These are phyloP conservation scores for Cyclanthera cordifolia DNA, from an alignment of 306 rosid genomes.

Conservation along the genomic window DNA sequence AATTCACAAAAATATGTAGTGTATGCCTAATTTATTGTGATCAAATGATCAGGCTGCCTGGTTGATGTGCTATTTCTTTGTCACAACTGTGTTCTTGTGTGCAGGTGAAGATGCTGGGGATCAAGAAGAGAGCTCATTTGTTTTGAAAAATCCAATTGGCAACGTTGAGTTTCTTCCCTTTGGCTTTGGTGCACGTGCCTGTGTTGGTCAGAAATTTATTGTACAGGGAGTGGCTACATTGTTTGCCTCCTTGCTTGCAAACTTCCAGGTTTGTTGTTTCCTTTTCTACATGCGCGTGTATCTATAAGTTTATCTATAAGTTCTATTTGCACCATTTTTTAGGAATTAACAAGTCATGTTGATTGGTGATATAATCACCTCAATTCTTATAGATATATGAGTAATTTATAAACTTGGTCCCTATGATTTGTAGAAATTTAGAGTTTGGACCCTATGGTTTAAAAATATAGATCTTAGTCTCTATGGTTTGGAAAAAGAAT, in stretches of 20 bases:
- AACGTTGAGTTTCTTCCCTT: constrained; percentile 66
- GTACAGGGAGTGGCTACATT: constrained; percentile 46
- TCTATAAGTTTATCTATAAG: no score
- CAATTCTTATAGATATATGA: not conserved
- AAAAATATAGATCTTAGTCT: no score
- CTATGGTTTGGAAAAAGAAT: no score
- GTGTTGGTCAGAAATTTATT: constrained; percentile 62
- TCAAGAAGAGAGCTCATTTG: constrained; percentile 22
- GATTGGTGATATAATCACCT: not conserved
- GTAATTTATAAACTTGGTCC: no score
- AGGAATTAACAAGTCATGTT: not conserved
- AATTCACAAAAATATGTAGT: not conserved
- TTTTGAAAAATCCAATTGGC: constrained; percentile 47
- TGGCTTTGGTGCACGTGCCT: constrained; percentile 64
- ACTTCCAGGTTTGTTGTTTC: constrained; percentile 45
- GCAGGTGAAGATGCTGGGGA: constrained; percentile 23
- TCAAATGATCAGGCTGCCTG: not conserved
- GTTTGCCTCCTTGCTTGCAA: constrained; percentile 44
- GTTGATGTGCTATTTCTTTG: not conserved
- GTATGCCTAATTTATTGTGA: not conserved
- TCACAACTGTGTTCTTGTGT: constrained; percentile 18
- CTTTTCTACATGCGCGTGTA: not conserved
- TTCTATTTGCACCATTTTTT: not conserved
- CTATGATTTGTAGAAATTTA: no score
- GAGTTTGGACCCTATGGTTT: no score